Conservation (phyloP, 805 yeast species). For the Cephaloascus fragrans region DNA sequence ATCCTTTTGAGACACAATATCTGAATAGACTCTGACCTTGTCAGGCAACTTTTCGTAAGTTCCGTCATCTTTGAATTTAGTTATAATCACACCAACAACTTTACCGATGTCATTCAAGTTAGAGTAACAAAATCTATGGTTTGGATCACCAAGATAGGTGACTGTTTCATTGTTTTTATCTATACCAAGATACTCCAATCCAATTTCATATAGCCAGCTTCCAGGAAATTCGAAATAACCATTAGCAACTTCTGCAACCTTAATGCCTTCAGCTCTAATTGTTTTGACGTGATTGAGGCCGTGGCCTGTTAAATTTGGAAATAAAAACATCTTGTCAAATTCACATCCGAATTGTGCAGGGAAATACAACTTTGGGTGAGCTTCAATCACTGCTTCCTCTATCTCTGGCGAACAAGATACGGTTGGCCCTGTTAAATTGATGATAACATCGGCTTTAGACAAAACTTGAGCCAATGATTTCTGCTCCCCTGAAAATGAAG, state of each 20-base stretch:
- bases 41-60: conserved; percentile 32
- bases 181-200: conserved; percentile 22
- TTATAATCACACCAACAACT: conserved; percentile 27
- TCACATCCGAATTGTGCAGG: conserved; percentile 57
- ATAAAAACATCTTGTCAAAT: conserved; percentile 7
- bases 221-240: conserved; percentile 27
- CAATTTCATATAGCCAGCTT: conserved; percentile 19
- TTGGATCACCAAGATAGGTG: conserved; percentile 29
- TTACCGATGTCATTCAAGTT: conserved; percentile 33
- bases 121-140: conserved; percentile 22
- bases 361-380: conserved; percentile 41
- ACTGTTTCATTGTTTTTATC: conserved; percentile 22
- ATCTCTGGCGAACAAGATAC: conserved; percentile 17
- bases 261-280: conserved; percentile 34
- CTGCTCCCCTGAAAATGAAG: conserved; percentile 19
- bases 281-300: conserved; percentile 26
- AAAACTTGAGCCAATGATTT: conserved; percentile 21
- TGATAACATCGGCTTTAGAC: conserved; percentile 38
- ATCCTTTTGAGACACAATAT: conserved; percentile 24
- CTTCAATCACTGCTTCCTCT: conserved; percentile 27
- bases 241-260: conserved; percentile 33
- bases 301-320: conserved; percentile 21
- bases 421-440: conserved; percentile 29
- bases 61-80: too few species aligned
- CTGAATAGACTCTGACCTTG: conserved; percentile 30